These are phyloP conservation scores for Lactifluus volemus DNA, from an alignment of 768 basidiomycete genomes.

Conservation along the genomic window DNA sequence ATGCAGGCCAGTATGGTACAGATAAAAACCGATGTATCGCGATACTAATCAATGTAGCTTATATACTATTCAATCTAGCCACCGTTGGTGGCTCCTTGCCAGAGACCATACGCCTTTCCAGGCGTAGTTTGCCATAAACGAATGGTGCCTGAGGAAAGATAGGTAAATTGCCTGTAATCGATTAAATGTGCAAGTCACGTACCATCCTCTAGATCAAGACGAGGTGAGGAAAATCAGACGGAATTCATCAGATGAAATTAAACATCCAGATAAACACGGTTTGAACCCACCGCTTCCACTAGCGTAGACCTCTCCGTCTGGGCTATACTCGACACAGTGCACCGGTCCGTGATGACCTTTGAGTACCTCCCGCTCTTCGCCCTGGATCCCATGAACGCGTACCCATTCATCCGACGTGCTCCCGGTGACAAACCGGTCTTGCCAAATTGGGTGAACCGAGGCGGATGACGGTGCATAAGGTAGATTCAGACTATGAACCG, in stretches of 20 bases:
- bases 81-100: slow-evolving; percentile 54
- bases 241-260: slow-evolving; percentile 4
- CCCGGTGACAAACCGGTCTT: slow-evolving; percentile 91
- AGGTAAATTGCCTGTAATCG: neutral
- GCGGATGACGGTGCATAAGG: slow-evolving; percentile 88
- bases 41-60: slow-evolving; percentile 7
- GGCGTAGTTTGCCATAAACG: slow-evolving; percentile 97
- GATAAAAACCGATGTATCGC: neutral
- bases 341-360: slow-evolving; percentile 98
- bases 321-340: slow-evolving; percentile 87
- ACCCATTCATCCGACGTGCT: slow-evolving; percentile 93
- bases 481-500: slow-evolving; percentile 69
- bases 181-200: slow-evolving; percentile 21
- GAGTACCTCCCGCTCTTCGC: slow-evolving; percentile 82
- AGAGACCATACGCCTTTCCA: slow-evolving; percentile 85
- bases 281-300: slow-evolving; percentile 84
- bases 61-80: slow-evolving; percentile 22
- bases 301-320: slow-evolving; percentile 96
- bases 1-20: slow-evolving; percentile 1
- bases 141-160: slow-evolving; percentile 61
- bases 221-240: slow-evolving; percentile 10
- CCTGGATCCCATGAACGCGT: slow-evolving; percentile 82
- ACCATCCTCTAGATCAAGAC: slow-evolving; percentile 58
- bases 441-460: slow-evolving; percentile 82
- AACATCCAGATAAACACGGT: neutral